phyloP scores from a whole-genome alignment of 2,329 filamentous ascomycete genomes.

The Hymenoscyphus fructigenus region DNA sequence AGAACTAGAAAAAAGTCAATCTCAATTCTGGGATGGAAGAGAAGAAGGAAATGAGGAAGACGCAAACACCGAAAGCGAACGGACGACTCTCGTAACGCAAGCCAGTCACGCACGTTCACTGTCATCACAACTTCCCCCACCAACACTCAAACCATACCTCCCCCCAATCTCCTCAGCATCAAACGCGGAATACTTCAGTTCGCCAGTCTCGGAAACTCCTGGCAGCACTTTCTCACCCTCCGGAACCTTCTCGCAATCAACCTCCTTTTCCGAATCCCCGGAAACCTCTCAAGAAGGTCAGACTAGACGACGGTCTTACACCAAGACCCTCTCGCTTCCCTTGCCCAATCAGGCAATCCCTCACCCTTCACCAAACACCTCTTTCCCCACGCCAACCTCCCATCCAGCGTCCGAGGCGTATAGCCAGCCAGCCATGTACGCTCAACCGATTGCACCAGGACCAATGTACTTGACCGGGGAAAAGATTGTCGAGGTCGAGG shows the following conservation, averaged over 20 bases:
- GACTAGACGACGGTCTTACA: constrained; percentile 15
- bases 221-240: constrained; percentile 1
- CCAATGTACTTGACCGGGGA: constrained; percentile 16
- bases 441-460: constrained; percentile 20
- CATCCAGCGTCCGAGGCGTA: constrained; percentile 4
- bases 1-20: constrained; percentile 3
- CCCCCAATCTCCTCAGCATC: constrained; percentile 6
- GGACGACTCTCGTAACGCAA: background rate
- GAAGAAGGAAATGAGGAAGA: background rate
- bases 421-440: background rate
- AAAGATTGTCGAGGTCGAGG: constrained; percentile 14
- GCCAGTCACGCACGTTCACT: constrained; percentile 5
- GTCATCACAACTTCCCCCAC: constrained; percentile 10
- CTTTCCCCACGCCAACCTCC: constrained; percentile 7
- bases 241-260: constrained; percentile 6
- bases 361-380: constrained; percentile 7
- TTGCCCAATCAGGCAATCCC: constrained; percentile 1
- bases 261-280: constrained; percentile 10
- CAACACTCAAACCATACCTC: constrained; percentile 9
- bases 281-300: constrained; percentile 7
- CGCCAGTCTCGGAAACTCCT: constrained; percentile 6
- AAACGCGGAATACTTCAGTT: constrained; percentile 10
- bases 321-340: constrained; percentile 13
- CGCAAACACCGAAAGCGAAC: background rate
- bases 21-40: background rate